Conservation (phyloP, 2,329 filamentous ascomycete species). For the Diaporthe amygdali region DNA sequence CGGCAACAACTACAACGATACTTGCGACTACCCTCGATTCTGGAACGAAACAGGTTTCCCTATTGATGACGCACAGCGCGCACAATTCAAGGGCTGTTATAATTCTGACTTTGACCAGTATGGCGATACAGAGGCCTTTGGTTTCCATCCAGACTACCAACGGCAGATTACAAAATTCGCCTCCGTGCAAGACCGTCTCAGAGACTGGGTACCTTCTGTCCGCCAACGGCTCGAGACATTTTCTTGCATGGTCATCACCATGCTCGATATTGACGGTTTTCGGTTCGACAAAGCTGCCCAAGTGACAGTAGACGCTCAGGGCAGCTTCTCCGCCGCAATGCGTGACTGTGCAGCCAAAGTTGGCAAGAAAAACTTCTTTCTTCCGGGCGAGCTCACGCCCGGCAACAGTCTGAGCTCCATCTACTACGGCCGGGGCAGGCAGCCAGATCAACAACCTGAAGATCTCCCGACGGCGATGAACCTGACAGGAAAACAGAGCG, state of each 20-base stretch:
- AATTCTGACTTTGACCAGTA: slow-evolving; percentile 69
- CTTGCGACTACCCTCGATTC: slow-evolving; percentile 64
- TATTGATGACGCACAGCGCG: slow-evolving; percentile 50
- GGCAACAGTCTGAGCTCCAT: slow-evolving; percentile 65
- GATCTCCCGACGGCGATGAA: slow-evolving; percentile 53
- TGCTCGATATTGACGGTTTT: slow-evolving; percentile 69
- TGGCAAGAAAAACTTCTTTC: slow-evolving; percentile 68
- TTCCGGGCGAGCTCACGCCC: slow-evolving; percentile 67
- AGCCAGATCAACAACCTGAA: slow-evolving; percentile 56
- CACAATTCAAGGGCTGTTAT: slow-evolving; percentile 59
- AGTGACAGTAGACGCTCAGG: slow-evolving; percentile 65
- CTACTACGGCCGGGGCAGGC: slow-evolving; percentile 66
- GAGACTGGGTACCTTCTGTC: slow-evolving; percentile 67
- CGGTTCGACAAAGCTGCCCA: slow-evolving; percentile 71
- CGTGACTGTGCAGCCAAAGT: slow-evolving; percentile 60
- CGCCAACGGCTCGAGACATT: slow-evolving; percentile 62
- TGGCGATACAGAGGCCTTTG: slow-evolving; percentile 68
- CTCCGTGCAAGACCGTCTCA: slow-evolving; percentile 69
- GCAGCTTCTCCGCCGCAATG: slow-evolving; percentile 61
- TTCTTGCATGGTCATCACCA: slow-evolving; percentile 67
- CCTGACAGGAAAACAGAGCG: slow-evolving; percentile 45
- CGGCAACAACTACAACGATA: slow-evolving; percentile 57
- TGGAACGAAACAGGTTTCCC: slow-evolving; percentile 63
- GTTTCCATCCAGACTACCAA: slow-evolving; percentile 67
- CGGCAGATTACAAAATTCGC: slow-evolving; percentile 70